Base-by-base conservation (phyloP, 768 basidiomycete species). In the Neoboletus magnificus region DNA sequence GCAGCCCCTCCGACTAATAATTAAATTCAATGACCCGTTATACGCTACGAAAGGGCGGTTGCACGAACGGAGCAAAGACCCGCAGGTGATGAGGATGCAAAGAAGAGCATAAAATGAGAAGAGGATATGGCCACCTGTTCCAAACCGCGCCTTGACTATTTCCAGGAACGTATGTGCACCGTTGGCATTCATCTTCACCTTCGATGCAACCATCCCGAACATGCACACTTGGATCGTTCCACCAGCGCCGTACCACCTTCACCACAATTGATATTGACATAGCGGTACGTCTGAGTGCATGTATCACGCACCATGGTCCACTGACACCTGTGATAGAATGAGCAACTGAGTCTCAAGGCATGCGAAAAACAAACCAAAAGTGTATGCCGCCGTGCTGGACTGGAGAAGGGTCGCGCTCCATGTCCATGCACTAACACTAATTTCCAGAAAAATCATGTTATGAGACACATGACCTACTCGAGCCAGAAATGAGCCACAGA, bases 111-210 rank as follows among this genome's bases (percentile, higher is more conserved):
- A 83, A 57, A 82, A 78, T 1, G 76, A 77, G 61, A 82, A 83
- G 20, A 82, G 64, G 12, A 81, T 56, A 53, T 82, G 82, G 0
- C 74, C 71, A 0, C 66, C 68, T 2, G 74, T 78, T 5, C 81
- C 81, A 49, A 79, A 82, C 13, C 80, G 74, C 1, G 69, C 71
- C 54, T 77, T 75, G 32, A 80, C 79, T 33, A 84, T 82, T 72
- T 85, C 82, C 23, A 82, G 68, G 59, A 82, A 84, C 0, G 82
- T 85, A 58, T 80, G 80, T 0, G 81, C 81, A 15, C 77, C 77
- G 30, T 82, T 82, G 0, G 82, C 83, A 47, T 83, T 83, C 73
- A 76, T 77, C 65, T 84, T 85, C 12, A 84, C 77, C 61, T 82
- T 79, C 1, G 80, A 77, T 29, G 81, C 80, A 5, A 82, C 65